Evolutionary conservation across 1,139 yeast genomes (phyloP).

Genomic region (Saccharomyces hybrid): DNA sequence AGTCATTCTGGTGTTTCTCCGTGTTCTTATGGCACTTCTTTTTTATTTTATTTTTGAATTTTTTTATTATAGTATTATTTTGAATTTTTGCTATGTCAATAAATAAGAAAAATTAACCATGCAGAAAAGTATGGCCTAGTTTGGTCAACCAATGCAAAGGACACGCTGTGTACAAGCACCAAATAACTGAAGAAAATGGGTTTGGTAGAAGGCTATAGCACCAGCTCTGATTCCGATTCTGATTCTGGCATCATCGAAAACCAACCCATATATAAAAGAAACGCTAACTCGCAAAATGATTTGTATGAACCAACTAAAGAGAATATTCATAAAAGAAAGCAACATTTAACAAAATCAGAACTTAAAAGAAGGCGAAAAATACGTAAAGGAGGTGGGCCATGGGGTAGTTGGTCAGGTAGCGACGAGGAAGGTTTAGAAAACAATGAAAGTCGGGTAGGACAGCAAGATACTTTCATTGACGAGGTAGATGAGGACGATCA

Average conservation of each 20-base stretch:
- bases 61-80: no score
- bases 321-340: slow-evolving; percentile 2
- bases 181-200: slow-evolving; percentile 8
- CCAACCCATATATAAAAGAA: background rate
- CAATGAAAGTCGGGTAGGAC: slow-evolving; percentile 41
- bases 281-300: background rate
- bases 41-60: no score
- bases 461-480: slow-evolving; percentile 54
- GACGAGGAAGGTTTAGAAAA: slow-evolving; percentile 47
- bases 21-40: no score
- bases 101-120: no score
- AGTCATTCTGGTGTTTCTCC: background rate
- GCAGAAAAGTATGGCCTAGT: no score
- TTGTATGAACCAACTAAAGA: background rate
- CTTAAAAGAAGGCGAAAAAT: slow-evolving; percentile 16
- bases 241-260: background rate
- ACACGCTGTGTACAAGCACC: background rate
- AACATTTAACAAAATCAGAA: slow-evolving; percentile 12
- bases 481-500: slow-evolving; percentile 17
- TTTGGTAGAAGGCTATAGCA: slow-evolving; percentile 15
- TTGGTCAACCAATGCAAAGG: background rate
- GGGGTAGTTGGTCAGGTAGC: slow-evolving; percentile 38
- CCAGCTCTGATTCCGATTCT: slow-evolving; percentile 11
- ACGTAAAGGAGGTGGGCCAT: slow-evolving; percentile 34
- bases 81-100: background rate